These are phyloP conservation scores for Apiotrichum sp. DNA, from an alignment of 1,284 basidiomycete genomes.

Conservation along the genomic window DNA sequence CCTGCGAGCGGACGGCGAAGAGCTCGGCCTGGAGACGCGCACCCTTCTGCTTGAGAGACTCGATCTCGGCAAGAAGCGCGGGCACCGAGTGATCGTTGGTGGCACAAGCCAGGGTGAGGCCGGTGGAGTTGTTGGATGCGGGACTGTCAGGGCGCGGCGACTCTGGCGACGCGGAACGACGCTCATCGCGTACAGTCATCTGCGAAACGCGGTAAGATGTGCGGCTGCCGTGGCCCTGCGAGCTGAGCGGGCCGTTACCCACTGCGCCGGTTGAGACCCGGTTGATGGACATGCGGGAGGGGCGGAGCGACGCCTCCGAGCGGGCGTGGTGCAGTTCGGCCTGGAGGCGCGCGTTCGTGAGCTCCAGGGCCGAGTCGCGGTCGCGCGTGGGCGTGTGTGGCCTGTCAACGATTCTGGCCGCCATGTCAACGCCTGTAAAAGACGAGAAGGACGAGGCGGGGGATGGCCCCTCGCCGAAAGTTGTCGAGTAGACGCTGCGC, in stretches of 20 bases:
- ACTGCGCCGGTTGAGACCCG: background rate
- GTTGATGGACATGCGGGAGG: background rate
- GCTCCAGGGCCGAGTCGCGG: background rate
- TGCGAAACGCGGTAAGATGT: background rate
- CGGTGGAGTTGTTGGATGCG: background rate
- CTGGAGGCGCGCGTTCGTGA: background rate
- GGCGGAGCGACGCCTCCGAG: background rate
- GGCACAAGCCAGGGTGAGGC: background rate
- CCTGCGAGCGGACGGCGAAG: constrained; percentile 2
- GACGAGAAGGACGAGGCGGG: background rate
- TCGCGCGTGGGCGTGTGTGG: background rate
- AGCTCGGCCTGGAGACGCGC: constrained; percentile 3
- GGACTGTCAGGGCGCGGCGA: background rate
- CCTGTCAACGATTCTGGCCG: too few species aligned
- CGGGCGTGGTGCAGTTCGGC: background rate
- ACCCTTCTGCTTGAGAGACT: constrained; percentile 1
- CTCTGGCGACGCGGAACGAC: background rate
- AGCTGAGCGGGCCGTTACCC: background rate
- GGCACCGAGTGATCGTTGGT: constrained; percentile 1
- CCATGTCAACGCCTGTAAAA: background rate
- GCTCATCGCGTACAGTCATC: background rate
- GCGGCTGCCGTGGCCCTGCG: background rate
- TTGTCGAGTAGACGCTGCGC: background rate
- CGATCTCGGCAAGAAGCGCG: constrained; percentile 7
- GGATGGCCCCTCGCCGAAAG: background rate